Conservation (phyloP, 2,329 filamentous ascomycete genomes). For the Colletotrichum brevisporum region DNA sequence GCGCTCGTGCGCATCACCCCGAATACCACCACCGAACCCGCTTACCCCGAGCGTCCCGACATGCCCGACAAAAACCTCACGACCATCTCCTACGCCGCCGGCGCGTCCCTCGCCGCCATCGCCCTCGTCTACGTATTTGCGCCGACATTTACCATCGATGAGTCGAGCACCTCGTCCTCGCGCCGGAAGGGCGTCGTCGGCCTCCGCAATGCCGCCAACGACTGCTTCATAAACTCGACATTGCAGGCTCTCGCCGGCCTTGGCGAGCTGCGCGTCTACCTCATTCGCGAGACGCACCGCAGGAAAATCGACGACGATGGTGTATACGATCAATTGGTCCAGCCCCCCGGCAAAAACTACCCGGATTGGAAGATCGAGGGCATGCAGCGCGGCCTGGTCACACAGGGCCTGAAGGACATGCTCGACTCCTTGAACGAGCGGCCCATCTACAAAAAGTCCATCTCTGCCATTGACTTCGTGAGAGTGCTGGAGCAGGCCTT, state of each 20-base stretch:
- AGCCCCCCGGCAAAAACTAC: slow-evolving; percentile 58
- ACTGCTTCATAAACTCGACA: slow-evolving; percentile 97
- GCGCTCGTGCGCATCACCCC: slow-evolving; percentile 17
- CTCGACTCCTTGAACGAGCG: slow-evolving; percentile 93
- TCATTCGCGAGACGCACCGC: slow-evolving; percentile 92
- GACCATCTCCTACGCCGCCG: slow-evolving; percentile 93
- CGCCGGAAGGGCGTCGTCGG: slow-evolving; percentile 92
- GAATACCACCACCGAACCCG: slow-evolving; percentile 8
- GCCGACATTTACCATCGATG: slow-evolving; percentile 96
- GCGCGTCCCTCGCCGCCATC: slow-evolving; percentile 93
- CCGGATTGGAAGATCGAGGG: slow-evolving; percentile 74
- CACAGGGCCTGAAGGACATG: slow-evolving; percentile 90
- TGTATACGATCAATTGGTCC: slow-evolving; percentile 78
- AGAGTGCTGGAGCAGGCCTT: slow-evolving; percentile 88
- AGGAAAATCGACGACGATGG: slow-evolving; percentile 83
- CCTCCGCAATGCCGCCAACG: slow-evolving; percentile 91
- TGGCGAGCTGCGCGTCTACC: slow-evolving; percentile 88
- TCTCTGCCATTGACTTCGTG: slow-evolving; percentile 89
- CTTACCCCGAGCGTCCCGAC: slow-evolving; percentile 33
- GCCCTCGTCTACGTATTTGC: slow-evolving; percentile 97
- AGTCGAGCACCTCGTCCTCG: slow-evolving; percentile 76
- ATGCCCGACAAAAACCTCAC: slow-evolving; percentile 89
- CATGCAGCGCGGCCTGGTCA: slow-evolving; percentile 86
- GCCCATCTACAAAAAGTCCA: slow-evolving; percentile 93
- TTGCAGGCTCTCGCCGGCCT: slow-evolving; percentile 93